phyloP scores from a whole-genome alignment of 176 grass and related monocot genomes.

The Aechmea fasciata region DNA sequence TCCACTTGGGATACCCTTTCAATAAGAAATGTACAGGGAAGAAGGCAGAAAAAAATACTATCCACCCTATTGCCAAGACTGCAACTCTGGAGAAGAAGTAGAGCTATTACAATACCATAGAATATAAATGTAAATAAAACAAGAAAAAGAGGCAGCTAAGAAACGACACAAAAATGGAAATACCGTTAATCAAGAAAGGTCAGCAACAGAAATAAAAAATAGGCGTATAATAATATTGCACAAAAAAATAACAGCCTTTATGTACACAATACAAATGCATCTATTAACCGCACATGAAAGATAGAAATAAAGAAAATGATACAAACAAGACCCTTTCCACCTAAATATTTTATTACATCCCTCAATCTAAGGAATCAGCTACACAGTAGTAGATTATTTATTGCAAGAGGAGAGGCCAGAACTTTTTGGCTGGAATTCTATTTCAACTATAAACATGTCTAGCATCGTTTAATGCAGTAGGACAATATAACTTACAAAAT shows the following conservation, averaged over 20 bases:
- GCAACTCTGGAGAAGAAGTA: constrained; percentile 47
- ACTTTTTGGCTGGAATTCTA: no score
- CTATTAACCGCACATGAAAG: no score
- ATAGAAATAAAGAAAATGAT: no score
- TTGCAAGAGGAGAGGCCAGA: no score
- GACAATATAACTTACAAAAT: constrained; percentile 4
- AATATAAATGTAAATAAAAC: neutral
- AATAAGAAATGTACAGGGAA: constrained; percentile 80
- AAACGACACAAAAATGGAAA: neutral
- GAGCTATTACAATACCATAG: constrained; percentile 15
- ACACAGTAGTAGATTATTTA: no score
- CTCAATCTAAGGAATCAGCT: no score
- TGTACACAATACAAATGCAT: no score
- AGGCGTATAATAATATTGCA: neutral
- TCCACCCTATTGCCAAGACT: constrained; percentile 64
- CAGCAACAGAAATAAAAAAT: neutral
- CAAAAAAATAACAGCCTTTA: neutral
- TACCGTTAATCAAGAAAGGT: neutral
- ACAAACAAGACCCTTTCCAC: no score
- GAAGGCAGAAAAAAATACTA: constrained; percentile 80
- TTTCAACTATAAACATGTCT: no score
- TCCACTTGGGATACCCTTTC: constrained; percentile 60
- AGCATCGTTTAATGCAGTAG: neutral
- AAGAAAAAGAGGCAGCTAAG: neutral
- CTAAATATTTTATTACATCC: no score